Evolutionary conservation across 495 filamentous ascomycete species (phyloP), one percentile per base, ranked within the genome.

Genomic region (Penicillium robsamsonii): DNA sequence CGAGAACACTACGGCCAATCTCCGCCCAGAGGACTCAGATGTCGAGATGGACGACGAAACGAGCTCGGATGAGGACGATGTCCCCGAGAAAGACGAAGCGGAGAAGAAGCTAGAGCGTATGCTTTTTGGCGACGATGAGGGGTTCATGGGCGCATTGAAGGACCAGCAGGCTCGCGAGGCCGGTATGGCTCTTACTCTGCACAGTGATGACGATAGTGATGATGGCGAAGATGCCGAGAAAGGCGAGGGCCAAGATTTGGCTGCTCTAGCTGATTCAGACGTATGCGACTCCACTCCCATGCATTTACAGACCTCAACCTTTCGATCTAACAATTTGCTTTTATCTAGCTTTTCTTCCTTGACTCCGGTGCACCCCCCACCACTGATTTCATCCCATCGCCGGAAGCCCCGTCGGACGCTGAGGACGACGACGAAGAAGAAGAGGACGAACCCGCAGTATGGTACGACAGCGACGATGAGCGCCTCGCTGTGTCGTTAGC

Each of bases 401-500:
- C 66, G 4, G 62, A 66, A 45, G 68, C 61, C 5, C 71, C 61
- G 9, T 72, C 67, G 4, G 63, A 78, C n/a, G 61, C 66, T 7
- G 71, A 75, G 30, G 70, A 71, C 6, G 63, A 71, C 6, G 63
- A 71, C 20, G 65, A 67, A 2, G 66, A 67, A 2, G 66, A 68
- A 24, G 67, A 73, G 11, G 62, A 69, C 1, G 69, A 65, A 22
- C 70, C 79, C 55, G 53, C 89, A 11, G 87, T 89, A 13, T 98
- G 94, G 94, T 84, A 91, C 60, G 94, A 98, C 73, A 96, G 92
- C 71, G 94, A 97, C 62, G 94, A 98, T 63, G 94, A 98, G 66
- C 83, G 87, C 38, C 75, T 96, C 48, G 82, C 83, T 18, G 78
- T 98, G 45, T 96, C 92, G 4, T 81, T 98, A 12, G 88, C 88